Evolutionary conservation across 768 basidiomycete species (phyloP).

Genomic region (Leccinum boreale): DNA sequence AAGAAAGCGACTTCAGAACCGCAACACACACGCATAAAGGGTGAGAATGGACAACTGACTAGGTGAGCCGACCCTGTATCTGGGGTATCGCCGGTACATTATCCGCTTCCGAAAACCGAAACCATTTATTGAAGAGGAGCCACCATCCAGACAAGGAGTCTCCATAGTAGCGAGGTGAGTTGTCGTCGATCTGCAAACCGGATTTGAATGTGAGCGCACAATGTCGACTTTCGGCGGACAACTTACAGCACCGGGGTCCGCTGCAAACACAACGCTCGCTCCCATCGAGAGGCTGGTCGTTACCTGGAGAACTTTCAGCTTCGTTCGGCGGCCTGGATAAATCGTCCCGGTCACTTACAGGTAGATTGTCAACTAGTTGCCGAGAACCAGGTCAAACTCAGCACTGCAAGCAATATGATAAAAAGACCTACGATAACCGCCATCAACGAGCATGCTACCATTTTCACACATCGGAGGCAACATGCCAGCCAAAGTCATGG

Average conservation of each 20-base stretch:
- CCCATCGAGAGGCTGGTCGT: conserved; percentile 91
- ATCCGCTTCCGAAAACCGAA: conserved; percentile 78
- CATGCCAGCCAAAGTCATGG: conserved; percentile 95
- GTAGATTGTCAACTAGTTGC: conserved; percentile 77
- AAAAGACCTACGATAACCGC: conserved; percentile 71
- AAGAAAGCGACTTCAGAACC: not conserved
- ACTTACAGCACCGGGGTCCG: conserved; percentile 86
- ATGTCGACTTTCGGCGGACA: not conserved
- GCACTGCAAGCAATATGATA: not conserved
- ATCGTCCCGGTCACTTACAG: conserved; percentile 45
- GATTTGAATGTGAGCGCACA: not conserved
- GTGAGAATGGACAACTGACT: conserved; percentile 52
- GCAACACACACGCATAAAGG: no score
- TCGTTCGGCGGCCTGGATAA: not conserved
- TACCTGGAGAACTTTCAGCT: conserved; percentile 49
- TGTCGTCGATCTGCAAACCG: conserved; percentile 70
- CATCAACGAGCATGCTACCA: conserved; percentile 88
- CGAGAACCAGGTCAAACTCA: conserved; percentile 2
- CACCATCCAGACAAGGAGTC: conserved; percentile 97
- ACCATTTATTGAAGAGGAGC: conserved; percentile 90
- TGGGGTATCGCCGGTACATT: conserved; percentile 87
- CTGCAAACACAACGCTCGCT: conserved; percentile 85
- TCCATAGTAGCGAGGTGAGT: conserved; percentile 90
- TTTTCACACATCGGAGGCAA: conserved; percentile 94
- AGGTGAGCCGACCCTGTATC: conserved; percentile 91